Base-by-base conservation (phyloP, 2,329 filamentous ascomycete species). In the Bipolaris victoriae region DNA sequence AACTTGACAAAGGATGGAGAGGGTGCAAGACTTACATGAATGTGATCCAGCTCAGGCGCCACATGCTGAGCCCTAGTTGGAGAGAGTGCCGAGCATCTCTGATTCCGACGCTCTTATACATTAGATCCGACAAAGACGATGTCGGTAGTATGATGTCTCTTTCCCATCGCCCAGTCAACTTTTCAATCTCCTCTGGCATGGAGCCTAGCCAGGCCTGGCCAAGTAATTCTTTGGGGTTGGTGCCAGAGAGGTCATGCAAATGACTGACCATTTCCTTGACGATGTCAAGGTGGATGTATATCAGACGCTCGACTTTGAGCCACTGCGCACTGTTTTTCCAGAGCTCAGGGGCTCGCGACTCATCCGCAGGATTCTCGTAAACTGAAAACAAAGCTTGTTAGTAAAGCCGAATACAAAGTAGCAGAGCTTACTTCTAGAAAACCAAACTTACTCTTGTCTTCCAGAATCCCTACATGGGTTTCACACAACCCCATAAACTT, bases 41-140 rank as follows among this genome's bases (percentile, higher is more conserved):
- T 49, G 89, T 90, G 15, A 88, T 89, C 49, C 87, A 88, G 44
- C 86, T 84, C 15, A 88, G 82, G 20, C 87, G 74, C 80, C 76
- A 81, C 81, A 83, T 83, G 62, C 73, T 78, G 3, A 81, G 68
- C 5, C 80, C 80, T 1, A 84, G 74, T 52, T 82, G 79, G 3
- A 84, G 71, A 0, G 77, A 81, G 53, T 82, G 79, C 2, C 81
- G 74, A 2, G 81, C 79, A 62, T 84, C 82, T 29, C 82, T 75
- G 51, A 84, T 84, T 3, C 78, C 81, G 5, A 84, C 82, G 9
- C 77, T 80, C 61, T 83, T 83, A 64, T 84, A 84, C 77, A 84
- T 80, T 49, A 76, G 63, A 56, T 83, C 82, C 29, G 77, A 81
- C 22, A 84, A 71, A 50, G 79, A 81, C 24, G 78, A 76, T 0